These are phyloP conservation scores for Chamaenerion angustifolium DNA, from an alignment of 345 rosid species.

Conservation along the genomic window DNA sequence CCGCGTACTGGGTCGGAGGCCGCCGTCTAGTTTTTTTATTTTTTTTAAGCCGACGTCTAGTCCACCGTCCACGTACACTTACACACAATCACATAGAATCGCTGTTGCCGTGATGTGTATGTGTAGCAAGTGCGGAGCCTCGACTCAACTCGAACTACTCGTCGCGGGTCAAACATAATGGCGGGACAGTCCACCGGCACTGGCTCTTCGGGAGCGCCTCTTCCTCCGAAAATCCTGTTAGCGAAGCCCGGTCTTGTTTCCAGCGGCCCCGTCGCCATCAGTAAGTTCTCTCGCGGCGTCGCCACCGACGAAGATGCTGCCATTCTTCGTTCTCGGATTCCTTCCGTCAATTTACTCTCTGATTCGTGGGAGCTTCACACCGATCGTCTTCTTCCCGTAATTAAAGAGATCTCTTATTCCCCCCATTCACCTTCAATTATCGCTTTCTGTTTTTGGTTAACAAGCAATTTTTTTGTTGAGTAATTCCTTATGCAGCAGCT, in stretches of 20 bases:
- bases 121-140: no score
- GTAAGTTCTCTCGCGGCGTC: slow-evolving; percentile 53
- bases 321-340: slow-evolving; percentile 45
- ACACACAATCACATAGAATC: no score
- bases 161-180: no score
- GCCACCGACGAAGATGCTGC: slow-evolving; percentile 39
- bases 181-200: no score
- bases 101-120: no score
- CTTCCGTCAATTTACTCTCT: slow-evolving; percentile 70
- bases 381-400: slow-evolving; percentile 81
- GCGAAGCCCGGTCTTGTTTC: slow-evolving; percentile 53
- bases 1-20: no score
- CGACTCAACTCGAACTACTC: no score
- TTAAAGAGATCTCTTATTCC: neutral
- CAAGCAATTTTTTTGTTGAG: neutral
- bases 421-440: neutral
- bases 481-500: neutral
- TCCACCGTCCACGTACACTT: no score
- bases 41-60: no score
- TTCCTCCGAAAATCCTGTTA: slow-evolving; percentile 25
- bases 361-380: slow-evolving; percentile 83
- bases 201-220: slow-evolving; percentile 2
- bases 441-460: no score
- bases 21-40: no score
- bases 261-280: slow-evolving; percentile 24